Evolutionary conservation across 2,329 filamentous ascomycete genomes (phyloP), one percentile per base, ranked within the genome.

Genomic region (Teratosphaeria pseudoeucalypti): DNA sequence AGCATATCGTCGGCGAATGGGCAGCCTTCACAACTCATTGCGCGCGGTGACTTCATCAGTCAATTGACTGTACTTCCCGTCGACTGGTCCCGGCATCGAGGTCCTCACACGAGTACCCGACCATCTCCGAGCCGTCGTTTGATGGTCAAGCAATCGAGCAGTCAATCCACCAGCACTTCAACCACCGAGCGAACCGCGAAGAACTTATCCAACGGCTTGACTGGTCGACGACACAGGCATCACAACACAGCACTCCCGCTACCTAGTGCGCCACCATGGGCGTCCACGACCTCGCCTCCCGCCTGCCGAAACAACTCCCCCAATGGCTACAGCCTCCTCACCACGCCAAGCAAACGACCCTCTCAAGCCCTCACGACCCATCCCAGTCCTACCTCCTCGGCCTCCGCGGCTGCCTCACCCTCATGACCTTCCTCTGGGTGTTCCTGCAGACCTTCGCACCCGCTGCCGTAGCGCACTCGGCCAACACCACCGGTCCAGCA

Each of bases 381-480:
- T 19, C 58, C 12, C 64, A 66, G 49, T 59, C 63, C 64, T 74
- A 77, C 55, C 71, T 78, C 16, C 61, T 74, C 37, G 76, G 75
- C 39, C 64, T 78, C 37, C 73, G 75, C 54, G 76, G 76, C 34
- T 60, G 75, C 12, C 62, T 78, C 9, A 73, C 72, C 12, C 66
- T 78, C 29, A 69, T 76, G 63, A 68, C 71, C 6, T 78, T 78
- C 59, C 66, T 78, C 57, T 78, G 75, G 67, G 66, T 73, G 37
- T 79, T 79, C 65, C 71, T 79, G 26, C 69, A 73, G 49, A 71
- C 70, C 2, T 78, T 78, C 62, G 71, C 73, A 11, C 77, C 77
- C 10, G 68, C 70, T 3, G 70, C 75, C 3, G 75, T 78, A 3
- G 68, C 68, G 32, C 71, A 70, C 55, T 71, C 73, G 3, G 64